These are phyloP conservation scores for Torrubiella hemipterigena DNA, from an alignment of 2,329 filamentous ascomycete genomes.

Conservation along the genomic window DNA sequence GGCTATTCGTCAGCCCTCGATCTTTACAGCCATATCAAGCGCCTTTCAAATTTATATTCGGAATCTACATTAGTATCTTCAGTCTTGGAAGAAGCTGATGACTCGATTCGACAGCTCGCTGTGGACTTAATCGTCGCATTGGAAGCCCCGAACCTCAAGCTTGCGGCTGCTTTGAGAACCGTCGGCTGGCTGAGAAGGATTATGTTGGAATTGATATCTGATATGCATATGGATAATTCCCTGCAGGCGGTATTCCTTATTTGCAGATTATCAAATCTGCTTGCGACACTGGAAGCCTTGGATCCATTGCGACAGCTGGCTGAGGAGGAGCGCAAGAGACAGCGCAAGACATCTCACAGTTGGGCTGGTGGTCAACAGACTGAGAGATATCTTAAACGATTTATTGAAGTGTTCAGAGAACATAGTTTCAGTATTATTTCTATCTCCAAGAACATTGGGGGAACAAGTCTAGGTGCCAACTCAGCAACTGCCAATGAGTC, in stretches of 20 bases:
- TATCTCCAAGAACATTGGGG: conserved; percentile 76
- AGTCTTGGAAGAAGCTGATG: conserved; percentile 67
- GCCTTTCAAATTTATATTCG: conserved; percentile 73
- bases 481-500: conserved; percentile 13
- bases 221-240: conserved; percentile 42
- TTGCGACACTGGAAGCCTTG: conserved; percentile 69
- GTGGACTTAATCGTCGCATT: conserved; percentile 70
- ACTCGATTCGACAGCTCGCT: conserved; percentile 80
- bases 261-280: conserved; percentile 69
- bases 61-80: conserved; percentile 62
- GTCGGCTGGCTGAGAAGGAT: conserved; percentile 85
- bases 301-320: conserved; percentile 79
- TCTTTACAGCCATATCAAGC: conserved; percentile 83
- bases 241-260: conserved; percentile 79
- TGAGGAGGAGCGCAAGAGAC: conserved; percentile 61
- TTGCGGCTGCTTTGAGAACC: conserved; percentile 81
- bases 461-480: conserved; percentile 21
- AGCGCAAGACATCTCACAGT: conserved; percentile 26
- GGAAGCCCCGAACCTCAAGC: conserved; percentile 66
- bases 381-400: conserved; percentile 85
- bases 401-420: conserved; percentile 94
- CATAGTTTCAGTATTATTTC: conserved; percentile 94
- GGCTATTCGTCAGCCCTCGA: conserved; percentile 87
- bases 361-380: conserved; percentile 79
- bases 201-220: conserved; percentile 55